Evolutionary conservation across 352 stramenopile genomes (phyloP), one percentile per base, ranked within the genome.

Genomic region (Phytopythium cucurbitacearum): DNA sequence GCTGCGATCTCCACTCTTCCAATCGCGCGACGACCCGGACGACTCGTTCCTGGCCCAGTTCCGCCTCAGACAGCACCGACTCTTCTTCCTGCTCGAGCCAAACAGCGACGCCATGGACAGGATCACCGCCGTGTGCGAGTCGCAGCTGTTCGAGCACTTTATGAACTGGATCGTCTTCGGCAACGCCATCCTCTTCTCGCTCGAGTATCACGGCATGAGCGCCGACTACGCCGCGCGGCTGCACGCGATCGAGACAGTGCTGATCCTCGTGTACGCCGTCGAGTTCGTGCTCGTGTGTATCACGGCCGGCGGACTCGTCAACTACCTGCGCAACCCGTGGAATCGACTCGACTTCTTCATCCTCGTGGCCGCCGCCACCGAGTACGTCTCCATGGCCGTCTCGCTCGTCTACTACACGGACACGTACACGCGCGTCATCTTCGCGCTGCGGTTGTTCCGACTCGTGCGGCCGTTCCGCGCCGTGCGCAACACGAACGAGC

Each of bases 291-390:
- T 92, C 4, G 65, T 90, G 4, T 84, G 67, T 28, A 71, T 69
- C 1, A 76, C 64, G 38, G 64, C 75, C 0, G 69, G 80, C 9
- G 84, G 80, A 0, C 64, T 94, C 2, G 53, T 77, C 3, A 65
- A 65, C 13, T 94, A 92, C 51, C 57, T 94, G 37, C 80, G 87
- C 57, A 89, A 76, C 43, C 80, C 81, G 9, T 94, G 84, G 84
- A 90, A 94, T 43, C 84, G 80, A 7, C 57, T 94, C 12, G 80
- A 92, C 60, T 88, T 86, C 12, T 48, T 89, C 11, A 71, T 92
- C 5, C 64, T 92, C n/a, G 64, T 67, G 15, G 75, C 75, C 7
- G 79, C 77, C 3, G 76, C 69, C 12, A 40, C 91, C n/a, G 81
- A 92, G 41, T 85, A 84, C 40, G 56, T 87, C 16, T 77, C 76